These are phyloP conservation scores for Trapa incisa DNA, from an alignment of 345 rosid species.

Conservation along the genomic window DNA sequence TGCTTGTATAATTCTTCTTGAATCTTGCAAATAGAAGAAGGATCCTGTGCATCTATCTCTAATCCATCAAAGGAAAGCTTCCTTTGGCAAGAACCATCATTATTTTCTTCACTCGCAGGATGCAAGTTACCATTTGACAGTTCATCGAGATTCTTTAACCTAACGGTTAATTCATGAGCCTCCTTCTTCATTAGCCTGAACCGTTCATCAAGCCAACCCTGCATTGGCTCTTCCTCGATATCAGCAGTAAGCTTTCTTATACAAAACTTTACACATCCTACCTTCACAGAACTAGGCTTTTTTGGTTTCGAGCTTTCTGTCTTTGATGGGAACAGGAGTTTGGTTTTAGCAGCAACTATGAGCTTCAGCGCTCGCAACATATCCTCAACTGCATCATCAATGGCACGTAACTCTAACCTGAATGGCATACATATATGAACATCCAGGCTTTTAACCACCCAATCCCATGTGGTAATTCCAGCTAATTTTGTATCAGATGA, in stretches of 20 bases:
- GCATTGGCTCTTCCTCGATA: constrained; percentile 94
- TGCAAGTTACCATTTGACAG: constrained; percentile 27
- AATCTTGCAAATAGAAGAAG: constrained; percentile 40
- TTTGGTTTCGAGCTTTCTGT: constrained; percentile 58
- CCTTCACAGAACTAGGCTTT: constrained; percentile 49
- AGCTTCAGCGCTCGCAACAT: constrained; percentile 83
- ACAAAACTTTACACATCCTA: constrained; percentile 64
- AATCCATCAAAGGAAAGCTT: constrained; percentile 42
- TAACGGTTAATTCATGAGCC: constrained; percentile 81
- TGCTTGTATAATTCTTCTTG: constrained; percentile 54
- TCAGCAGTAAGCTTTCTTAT: constrained; percentile 69
- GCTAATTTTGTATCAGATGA: constrained; percentile 38
- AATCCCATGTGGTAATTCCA: constrained; percentile 38
- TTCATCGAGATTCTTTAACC: constrained; percentile 76
- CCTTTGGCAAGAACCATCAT: constrained; percentile 37
- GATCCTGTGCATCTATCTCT: constrained; percentile 53
- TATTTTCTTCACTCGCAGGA: constrained; percentile 39
- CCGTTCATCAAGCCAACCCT: constrained; percentile 99
- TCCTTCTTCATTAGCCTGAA: constrained; percentile 67
- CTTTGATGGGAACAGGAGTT: constrained; percentile 42
- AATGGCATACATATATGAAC: constrained; percentile 79
- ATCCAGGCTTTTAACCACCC: constrained; percentile 92
- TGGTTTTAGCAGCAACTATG: constrained; percentile 51
- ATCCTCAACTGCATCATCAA: constrained; percentile 92
- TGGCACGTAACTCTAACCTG: constrained; percentile 88